These are phyloP conservation scores for Alliaria petiolata DNA, from an alignment of 345 rosid species.

Conservation along the genomic window DNA sequence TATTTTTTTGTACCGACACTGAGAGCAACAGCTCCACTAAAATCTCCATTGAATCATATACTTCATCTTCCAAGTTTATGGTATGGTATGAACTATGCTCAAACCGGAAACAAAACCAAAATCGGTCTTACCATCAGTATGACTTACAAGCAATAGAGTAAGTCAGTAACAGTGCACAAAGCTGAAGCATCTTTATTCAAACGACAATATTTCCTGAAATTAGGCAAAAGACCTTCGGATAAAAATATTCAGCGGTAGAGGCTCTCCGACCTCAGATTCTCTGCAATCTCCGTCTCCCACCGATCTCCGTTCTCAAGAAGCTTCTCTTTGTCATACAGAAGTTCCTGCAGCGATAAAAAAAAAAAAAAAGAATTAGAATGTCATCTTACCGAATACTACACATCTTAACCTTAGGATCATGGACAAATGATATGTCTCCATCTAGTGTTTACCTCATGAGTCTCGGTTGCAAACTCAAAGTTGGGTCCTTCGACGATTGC, in stretches of 20 bases:
- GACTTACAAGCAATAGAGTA: not conserved
- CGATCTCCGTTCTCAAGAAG: slow-evolving; percentile 94
- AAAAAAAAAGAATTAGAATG: slow-evolving; percentile 1
- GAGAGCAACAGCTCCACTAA: not conserved
- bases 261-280: slow-evolving; percentile 95
- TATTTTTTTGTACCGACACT: not conserved
- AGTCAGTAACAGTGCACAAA: not conserved
- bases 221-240: not conserved
- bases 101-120: slow-evolving; percentile 6
- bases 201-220: not conserved
- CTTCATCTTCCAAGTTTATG: too few species aligned
- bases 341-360: slow-evolving; percentile 55
- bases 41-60: too few species aligned
- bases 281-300: slow-evolving; percentile 98
- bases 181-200: slow-evolving; percentile 22
- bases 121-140: not conserved
- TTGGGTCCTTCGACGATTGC: slow-evolving; percentile 98
- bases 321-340: slow-evolving; percentile 93
- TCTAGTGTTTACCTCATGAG: slow-evolving; percentile 60
- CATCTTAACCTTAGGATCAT: not conserved
- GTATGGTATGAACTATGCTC: not conserved
- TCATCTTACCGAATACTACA: not conserved
- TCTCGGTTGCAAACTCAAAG: slow-evolving; percentile 94
- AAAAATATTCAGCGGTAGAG: slow-evolving; percentile 60
- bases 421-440: not conserved